Evolutionary conservation across 768 basidiomycete species (phyloP).

Genomic region (Agaricus blazei): DNA sequence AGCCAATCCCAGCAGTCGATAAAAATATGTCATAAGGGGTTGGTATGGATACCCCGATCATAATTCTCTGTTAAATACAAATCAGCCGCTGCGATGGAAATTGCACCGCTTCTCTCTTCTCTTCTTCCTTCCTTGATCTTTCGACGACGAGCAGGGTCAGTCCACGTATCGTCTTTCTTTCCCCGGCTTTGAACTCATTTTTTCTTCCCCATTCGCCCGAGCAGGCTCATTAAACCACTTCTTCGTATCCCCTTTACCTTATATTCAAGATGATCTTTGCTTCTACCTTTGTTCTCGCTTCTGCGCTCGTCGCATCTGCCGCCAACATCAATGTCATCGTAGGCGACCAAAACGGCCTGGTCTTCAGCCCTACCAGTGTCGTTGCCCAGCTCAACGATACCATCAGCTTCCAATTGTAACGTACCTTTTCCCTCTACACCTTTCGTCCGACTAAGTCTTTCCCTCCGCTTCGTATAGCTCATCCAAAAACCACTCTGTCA

Average conservation of each 20-base stretch:
- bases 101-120: neutral
- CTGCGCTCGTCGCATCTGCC: constrained; percentile 34
- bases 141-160: constrained; percentile 10
- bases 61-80: neutral
- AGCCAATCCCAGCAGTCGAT: too few species aligned
- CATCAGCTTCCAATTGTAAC: constrained; percentile 50
- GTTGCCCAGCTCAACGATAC: constrained; percentile 41
- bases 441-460: too few species aligned
- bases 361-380: constrained; percentile 33
- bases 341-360: constrained; percentile 30
- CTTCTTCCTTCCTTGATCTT: neutral
- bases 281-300: constrained; percentile 36
- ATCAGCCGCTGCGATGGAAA: neutral
- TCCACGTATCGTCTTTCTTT: neutral
- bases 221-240: neutral
- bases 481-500: constrained; percentile 47
- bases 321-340: constrained; percentile 33
- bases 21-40: too few species aligned
- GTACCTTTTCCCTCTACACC: neutral
- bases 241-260: too few species aligned
- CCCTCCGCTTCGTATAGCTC: constrained; percentile 19
- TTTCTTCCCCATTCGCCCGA: neutral
- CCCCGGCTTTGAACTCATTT: neutral
- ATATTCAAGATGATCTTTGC: neutral
- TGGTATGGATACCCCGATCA: neutral